Base-by-base conservation (phyloP, 352 stramenopile species). In the Phytophthora fragariae region DNA sequence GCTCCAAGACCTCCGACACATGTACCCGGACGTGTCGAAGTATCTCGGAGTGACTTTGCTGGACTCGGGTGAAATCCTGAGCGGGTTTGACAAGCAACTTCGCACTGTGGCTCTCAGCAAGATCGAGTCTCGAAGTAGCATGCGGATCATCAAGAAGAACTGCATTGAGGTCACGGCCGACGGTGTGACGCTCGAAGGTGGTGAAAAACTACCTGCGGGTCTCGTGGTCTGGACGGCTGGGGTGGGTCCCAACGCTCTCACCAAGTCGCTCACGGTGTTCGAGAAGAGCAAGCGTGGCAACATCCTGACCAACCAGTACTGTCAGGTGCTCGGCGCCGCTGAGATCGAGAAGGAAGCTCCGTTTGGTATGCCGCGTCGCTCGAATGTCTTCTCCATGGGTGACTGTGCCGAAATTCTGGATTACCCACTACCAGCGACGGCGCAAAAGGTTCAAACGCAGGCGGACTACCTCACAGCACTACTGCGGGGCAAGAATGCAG, bases 341-440 rank as follows among this genome's bases (percentile, higher is more conserved):
- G 80, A 92, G 54, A 75, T 90, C 14, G 83, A 91, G 44, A 27
- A 70, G 6, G 65, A 66, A 11, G 77, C 82, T 15, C 82, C 80
- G 21, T 89, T 85, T 21, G 83, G 84, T 5, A 84, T 93, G 76
- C 81, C 83, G 2, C 62, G 86, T 10, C 68, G 70, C 37, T 92
- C 83, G 15, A 88, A 88, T 41, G 86, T 99, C 19, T 99, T 97
- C 77, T 98, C 97, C 0, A 90, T 99, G 52, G 97, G 97, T 35
- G 97, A 99, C 78, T 98, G 93, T 69, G 94, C 94, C 29, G 85
- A 94, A 52, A 92, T 91, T 71, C 76, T 88, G 11, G 77, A 92
- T 56, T 91, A 95, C n/a, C 82, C 86, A 11, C 72, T 99, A 27
- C 94, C 97, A 5, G 92, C 94, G 47, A 92, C 96, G 1, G 97